These are phyloP conservation scores for Excoecaria agallocha DNA, from an alignment of 345 rosid species.

Conservation along the genomic window DNA sequence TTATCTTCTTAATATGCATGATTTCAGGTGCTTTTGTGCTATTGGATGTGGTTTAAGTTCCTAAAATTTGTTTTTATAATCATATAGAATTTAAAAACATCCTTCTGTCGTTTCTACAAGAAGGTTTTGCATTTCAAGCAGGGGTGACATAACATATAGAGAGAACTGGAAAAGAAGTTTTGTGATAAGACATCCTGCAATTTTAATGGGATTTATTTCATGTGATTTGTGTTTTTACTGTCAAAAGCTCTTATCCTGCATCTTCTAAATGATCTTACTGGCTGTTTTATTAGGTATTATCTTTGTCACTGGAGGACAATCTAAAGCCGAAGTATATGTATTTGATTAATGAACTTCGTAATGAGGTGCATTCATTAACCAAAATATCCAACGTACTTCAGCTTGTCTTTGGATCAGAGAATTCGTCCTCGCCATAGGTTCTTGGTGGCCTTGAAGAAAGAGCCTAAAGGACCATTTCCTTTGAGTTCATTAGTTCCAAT, in stretches of 20 bases:
- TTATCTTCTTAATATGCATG: background rate
- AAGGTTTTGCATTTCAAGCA: background rate
- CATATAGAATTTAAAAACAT: background rate
- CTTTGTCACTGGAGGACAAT: constrained; percentile 88
- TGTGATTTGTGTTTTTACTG: background rate
- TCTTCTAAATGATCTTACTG: constrained; percentile 9
- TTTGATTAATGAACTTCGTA: constrained; percentile 76
- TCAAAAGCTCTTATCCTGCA: background rate
- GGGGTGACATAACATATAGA: background rate
- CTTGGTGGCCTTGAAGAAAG: constrained; percentile 87
- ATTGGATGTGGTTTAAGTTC: background rate
- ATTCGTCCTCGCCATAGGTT: constrained; percentile 90
- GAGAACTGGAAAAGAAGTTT: background rate
- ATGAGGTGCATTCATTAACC: constrained; percentile 74
- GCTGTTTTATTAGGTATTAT: constrained; percentile 60
- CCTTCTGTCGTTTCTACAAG: background rate
- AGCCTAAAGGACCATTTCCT: constrained; percentile 93
- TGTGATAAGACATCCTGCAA: background rate
- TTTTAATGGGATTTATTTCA: background rate
- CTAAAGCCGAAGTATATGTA: constrained; percentile 87
- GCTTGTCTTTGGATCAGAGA: constrained; percentile 89
- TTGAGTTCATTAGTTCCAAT: constrained; percentile 76
- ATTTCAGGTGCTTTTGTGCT: constrained; percentile 9
- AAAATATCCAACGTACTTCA: constrained; percentile 83
- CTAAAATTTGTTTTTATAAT: background rate